phyloP scores from a whole-genome alignment of 1,139 yeast genomes.

The Hyphopichia wangnamkhiaoensis region DNA sequence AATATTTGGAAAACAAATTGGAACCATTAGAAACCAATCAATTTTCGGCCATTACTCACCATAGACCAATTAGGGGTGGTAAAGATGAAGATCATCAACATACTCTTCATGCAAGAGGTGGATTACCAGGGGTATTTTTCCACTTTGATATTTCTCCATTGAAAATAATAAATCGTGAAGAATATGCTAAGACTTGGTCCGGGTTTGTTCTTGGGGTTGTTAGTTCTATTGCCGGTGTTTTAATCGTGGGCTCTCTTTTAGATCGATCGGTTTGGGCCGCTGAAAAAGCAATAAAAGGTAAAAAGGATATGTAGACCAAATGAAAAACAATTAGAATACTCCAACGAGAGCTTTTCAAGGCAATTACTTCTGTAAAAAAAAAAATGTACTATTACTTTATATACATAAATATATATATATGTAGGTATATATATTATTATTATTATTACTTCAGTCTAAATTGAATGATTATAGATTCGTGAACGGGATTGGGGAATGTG shows the following conservation, averaged over 20 bases:
- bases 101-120: constrained; percentile 82
- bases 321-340: background rate
- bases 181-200: constrained; percentile 77
- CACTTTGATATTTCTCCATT: constrained; percentile 91
- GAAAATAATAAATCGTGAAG: constrained; percentile 85
- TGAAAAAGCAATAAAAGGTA: constrained; percentile 72
- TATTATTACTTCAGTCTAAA: too few species aligned
- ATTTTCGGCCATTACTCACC: constrained; percentile 88
- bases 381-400: background rate
- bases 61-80: constrained; percentile 83
- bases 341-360: too few species aligned
- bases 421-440: constrained; percentile 6
- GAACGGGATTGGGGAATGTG: too few species aligned
- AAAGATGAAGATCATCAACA: constrained; percentile 88
- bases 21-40: constrained; percentile 78
- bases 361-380: too few species aligned
- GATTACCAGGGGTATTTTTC: constrained; percentile 87
- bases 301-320: constrained; percentile 51
- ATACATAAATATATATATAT: background rate
- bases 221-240: constrained; percentile 89
- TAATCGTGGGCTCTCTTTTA: constrained; percentile 86
- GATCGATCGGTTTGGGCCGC: constrained; percentile 92
- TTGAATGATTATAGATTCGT: too few species aligned
- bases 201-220: constrained; percentile 83
- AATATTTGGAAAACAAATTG: constrained; percentile 52